Evolutionary conservation across 2,329 filamentous ascomycete genomes (phyloP).

Genomic region (Lasiodiplodia sp.): DNA sequence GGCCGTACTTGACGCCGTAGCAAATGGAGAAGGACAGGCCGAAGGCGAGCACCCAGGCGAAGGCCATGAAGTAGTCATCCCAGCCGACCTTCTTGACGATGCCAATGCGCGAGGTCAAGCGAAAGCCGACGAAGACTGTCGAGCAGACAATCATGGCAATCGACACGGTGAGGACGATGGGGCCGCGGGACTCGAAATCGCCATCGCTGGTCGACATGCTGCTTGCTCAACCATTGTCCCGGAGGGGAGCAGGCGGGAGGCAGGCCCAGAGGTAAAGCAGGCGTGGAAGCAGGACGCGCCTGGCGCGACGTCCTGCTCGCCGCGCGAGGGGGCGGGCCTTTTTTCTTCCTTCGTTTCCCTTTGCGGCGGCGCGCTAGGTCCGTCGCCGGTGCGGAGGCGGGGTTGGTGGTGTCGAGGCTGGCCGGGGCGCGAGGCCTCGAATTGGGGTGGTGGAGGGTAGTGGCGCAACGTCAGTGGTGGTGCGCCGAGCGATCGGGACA

Average conservation of each 20-base stretch:
- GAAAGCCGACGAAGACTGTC: conserved; percentile 76
- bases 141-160: conserved; percentile 72
- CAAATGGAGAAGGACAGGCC: conserved; percentile 72
- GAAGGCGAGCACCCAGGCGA: conserved; percentile 78
- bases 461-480: conserved; percentile 13
- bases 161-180: conserved; percentile 72
- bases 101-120: conserved; percentile 74
- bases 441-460: conserved; percentile 11
- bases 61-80: conserved; percentile 82
- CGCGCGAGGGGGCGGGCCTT: neutral
- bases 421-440: neutral
- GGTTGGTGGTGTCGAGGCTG: conserved; percentile 1
- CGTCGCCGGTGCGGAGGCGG: neutral
- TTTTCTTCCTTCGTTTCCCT: conserved; percentile 2
- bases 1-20: conserved; percentile 67
- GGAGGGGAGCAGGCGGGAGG: neutral
- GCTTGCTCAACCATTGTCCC: conserved; percentile 30
- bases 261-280: neutral
- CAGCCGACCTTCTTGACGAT: conserved; percentile 75
- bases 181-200: conserved; percentile 36
- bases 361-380: conserved; percentile 4
- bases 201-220: conserved; percentile 30
- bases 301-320: neutral
- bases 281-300: conserved; percentile 17
- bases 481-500: conserved; percentile 22